Evolutionary conservation across 495 filamentous ascomycete species (phyloP), one percentile per base, ranked within the genome.

Genomic region (Aspergillus wentii): DNA sequence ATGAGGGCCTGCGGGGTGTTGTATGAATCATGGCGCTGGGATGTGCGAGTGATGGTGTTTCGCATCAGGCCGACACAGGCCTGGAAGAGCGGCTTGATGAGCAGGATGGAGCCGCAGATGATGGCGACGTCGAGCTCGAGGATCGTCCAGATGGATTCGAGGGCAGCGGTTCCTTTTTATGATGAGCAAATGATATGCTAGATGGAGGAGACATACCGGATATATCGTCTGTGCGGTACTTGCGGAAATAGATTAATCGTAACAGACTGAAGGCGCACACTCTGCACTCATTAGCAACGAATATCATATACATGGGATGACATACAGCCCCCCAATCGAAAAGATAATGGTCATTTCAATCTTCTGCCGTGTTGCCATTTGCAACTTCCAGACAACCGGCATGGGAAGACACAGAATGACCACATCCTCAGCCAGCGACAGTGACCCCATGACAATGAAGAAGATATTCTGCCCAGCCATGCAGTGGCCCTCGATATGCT

Each of bases 71-170:
- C 44, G 23, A 48, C 17, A 15, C 37, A 42, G 3, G 34, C 33
- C 8, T 38, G 30, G 25, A 49, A 17, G 20, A 52, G 18, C 2
- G 48, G 14, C 42, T 54, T 37, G 43, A 59, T 31, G 48, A 62
- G 54, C 4, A 68, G 64, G 3, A 74, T 54, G 39, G 64, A 72
- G 17, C 58, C 58, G 38, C 64, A 71, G 32, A 59, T 62, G 21
- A 73, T 67, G 22, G 65, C 68, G 3, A 64, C 60, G 49, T 61
- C 62, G 6, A 71, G 41, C 45, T 75, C 71, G 26, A 63, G 54
- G 23, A 62, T 56, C 11, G 64, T 67, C 71, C 71, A 75, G 36
- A 59, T 61, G 0, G 68, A 69, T 8, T 59, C 57, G 23, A 61
- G 57, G 11, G 68, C 63, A n/a, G n/a, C n/a, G n/a, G n/a, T n/a